Evolutionary conservation across 345 rosid species (phyloP), one percentile per base, ranked within the genome.

Genomic region (Euphorbia peplus): DNA sequence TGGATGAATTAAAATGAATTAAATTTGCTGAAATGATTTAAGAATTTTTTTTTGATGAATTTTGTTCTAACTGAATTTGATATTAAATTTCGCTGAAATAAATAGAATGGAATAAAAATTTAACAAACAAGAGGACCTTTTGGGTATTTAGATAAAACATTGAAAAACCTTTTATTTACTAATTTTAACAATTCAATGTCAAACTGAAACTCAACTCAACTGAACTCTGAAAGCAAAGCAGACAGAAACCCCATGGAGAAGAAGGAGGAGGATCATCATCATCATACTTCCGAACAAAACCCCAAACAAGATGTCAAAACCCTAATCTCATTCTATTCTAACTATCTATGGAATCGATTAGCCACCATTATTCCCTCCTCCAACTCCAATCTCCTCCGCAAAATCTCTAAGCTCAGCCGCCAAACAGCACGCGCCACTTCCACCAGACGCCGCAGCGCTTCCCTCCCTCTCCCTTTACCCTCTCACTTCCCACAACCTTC

Each of bases 381-480:
- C 1, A 60, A 69, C 57, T 76, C 80, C 28, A 71, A 66, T 67
- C 47, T 86, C 65, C 77, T 85, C 52, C 68, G 81, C 29, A 92
- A 81, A 82, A 68, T 92, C 71, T 79, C 89, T 0, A 56, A 53
- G 74, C 80, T 88, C 44, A 76, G 64, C 79, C 76, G 83, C 82
- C 93, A 73, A 76, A 57, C 42, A 37, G 32, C 18, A 26, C 52
- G 41, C 57, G 12, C 44, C 72, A 2, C 55, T 58, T 46, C 74
- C 42, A 72, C 78, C 19, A 68, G 62, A 61, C 92, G 62, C 59
- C 92, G 87, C 32, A 76, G 77, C 30, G 41, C 69, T 7, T 64
- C 67, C 54, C 70, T 90, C 26, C 96, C 89, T 8, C 87, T 89
- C 15, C 98, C 96, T 9, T 77, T 93, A 70, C 90, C 93, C 8